Base-by-base conservation (phyloP, 129 eudicot species). In the Oenanthe sinensis region DNA sequence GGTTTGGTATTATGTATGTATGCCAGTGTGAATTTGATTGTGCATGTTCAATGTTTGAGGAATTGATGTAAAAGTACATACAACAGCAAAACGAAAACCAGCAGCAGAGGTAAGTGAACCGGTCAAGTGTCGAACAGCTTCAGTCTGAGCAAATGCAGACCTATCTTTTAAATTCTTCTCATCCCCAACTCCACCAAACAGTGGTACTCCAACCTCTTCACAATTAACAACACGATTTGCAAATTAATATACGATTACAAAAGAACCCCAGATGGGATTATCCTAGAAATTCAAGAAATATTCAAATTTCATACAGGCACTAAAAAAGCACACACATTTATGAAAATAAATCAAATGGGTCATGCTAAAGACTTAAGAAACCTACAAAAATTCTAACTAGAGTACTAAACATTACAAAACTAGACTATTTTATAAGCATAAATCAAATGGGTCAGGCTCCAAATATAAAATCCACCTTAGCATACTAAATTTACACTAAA, bases 11-110 rank as follows among this genome's bases (percentile, higher is more conserved):
- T 55, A 55, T 55, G 28, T 2, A 22, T 22, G 40, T 6, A 11
- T 17, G 39, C 36, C 0, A 10, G 1, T 33, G 36, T 33, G 36
- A 2, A 10, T 24, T 33, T 20, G 63, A 71, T 16, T 5, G 4
- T 37, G 12, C 6, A 45, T 62, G 70, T 11, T 43, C 11, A 45
- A 13, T 39, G 58, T n/a, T 42, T 19, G 10, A n/a, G 42, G 52
- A 74, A 8, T 43, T 44, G 28, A 39, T 17, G 13, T 13, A 15
- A 0, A 65, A 63, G 26, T 78, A 78, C 86, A 76, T 39, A 94
- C 98, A 78, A 94, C 79, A 52, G 97, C 98, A 79, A 94, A 94
- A 36, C 88, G 89, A 75, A 89, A 85, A 26, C 97, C 96, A 84
- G 90, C 85, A 47, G 97, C 85, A 75, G 87, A 84, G 0, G 84